These are phyloP conservation scores for Calonectria honghensis DNA, from an alignment of 2,329 filamentous ascomycete genomes.

Conservation along the genomic window DNA sequence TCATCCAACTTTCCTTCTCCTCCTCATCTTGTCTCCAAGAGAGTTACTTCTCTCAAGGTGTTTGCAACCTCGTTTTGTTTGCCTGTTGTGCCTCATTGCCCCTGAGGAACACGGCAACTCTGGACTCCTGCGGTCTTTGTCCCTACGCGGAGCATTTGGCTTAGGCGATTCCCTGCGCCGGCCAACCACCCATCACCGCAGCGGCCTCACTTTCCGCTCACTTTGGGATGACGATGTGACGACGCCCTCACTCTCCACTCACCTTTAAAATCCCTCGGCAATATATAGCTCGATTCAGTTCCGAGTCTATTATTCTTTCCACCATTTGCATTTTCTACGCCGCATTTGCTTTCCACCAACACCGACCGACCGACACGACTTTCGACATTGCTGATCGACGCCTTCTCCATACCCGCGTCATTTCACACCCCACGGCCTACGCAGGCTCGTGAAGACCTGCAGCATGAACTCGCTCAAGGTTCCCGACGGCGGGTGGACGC, in stretches of 20 bases:
- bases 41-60: slow-evolving; percentile 55
- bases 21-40: slow-evolving; percentile 54
- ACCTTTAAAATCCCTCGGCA: slow-evolving; percentile 35
- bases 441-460: slow-evolving; percentile 54
- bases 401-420: slow-evolving; percentile 52
- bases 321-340: slow-evolving; percentile 19
- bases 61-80: slow-evolving; percentile 44
- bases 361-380: slow-evolving; percentile 40
- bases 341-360: slow-evolving; percentile 32
- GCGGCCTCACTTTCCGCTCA: slow-evolving; percentile 54
- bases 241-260: slow-evolving; percentile 47
- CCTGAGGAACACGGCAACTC: slow-evolving; percentile 43
- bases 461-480: slow-evolving; percentile 74
- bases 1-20: slow-evolving; percentile 57
- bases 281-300: slow-evolving; percentile 34
- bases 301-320: slow-evolving; percentile 19
- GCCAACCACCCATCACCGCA: slow-evolving; percentile 50
- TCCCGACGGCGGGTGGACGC: slow-evolving; percentile 74
- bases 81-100: slow-evolving; percentile 50
- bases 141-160: slow-evolving; percentile 41
- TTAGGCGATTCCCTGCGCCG: slow-evolving; percentile 38
- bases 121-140: slow-evolving; percentile 44
- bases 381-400: slow-evolving; percentile 51
- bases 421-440: slow-evolving; percentile 55
- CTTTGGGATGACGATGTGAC: slow-evolving; percentile 56